Evolutionary conservation across 2,329 filamentous ascomycete genomes (phyloP).

Genomic region (Harringtonia lauricola): DNA sequence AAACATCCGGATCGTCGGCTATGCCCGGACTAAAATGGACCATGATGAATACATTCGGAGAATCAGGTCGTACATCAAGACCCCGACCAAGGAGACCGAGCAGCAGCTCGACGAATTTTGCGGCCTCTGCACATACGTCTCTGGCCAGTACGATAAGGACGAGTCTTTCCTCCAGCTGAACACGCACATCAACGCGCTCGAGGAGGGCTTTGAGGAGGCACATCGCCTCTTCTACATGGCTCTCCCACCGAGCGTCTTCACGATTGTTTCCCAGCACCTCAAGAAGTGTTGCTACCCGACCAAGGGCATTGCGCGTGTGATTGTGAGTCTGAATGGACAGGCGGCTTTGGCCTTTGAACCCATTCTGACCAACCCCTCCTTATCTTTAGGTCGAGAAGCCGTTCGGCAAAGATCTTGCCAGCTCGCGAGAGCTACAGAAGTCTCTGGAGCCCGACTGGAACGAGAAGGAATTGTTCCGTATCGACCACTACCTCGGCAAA

Average conservation of each 20-base stretch:
- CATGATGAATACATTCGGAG: conserved; percentile 88
- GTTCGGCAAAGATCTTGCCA: conserved; percentile 92
- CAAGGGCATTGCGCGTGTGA: conserved; percentile 83
- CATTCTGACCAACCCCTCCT: neutral
- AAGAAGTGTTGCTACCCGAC: conserved; percentile 96
- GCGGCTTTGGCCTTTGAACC: neutral
- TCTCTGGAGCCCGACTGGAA: conserved; percentile 96
- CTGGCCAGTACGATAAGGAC: conserved; percentile 96
- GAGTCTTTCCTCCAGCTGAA: conserved; percentile 83
- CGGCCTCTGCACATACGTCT: conserved; percentile 79
- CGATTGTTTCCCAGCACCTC: conserved; percentile 89
- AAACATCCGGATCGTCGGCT: conserved; percentile 93
- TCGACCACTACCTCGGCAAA: conserved; percentile 98
- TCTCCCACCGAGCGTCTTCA: conserved; percentile 94
- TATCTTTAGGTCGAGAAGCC: conserved; percentile 84
- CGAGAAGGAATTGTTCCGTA: conserved; percentile 97
- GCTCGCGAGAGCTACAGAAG: conserved; percentile 88
- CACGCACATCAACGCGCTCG: conserved; percentile 75
- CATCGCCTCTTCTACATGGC: conserved; percentile 99
- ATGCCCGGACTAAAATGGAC: conserved; percentile 99
- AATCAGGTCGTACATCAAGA: conserved; percentile 98
- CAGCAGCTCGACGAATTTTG: conserved; percentile 89
- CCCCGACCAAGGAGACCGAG: conserved; percentile 93
- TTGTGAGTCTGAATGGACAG: conserved; percentile 46
- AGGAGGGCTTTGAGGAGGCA: conserved; percentile 70